These are phyloP conservation scores for Tetracentron sinense DNA, from an alignment of 164 flowering plant genomes.

Conservation along the genomic window DNA sequence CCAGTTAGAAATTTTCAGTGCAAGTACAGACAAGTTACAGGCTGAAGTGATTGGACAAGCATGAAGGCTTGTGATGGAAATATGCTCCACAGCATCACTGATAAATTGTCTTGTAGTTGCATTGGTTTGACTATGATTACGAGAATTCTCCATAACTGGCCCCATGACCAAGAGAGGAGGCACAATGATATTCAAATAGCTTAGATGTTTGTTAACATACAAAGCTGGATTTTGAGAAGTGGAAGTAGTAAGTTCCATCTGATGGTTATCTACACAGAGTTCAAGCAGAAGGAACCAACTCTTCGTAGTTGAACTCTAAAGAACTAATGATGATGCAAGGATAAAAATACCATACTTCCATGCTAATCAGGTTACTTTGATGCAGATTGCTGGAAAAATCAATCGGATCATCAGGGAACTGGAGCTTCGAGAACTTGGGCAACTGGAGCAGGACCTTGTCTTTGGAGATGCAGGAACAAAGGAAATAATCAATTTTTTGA, in stretches of 20 bases:
- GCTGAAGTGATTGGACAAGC: neutral
- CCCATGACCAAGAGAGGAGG: neutral
- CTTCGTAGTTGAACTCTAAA: neutral
- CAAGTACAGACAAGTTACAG: neutral
- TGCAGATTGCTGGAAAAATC: constrained; percentile 91
- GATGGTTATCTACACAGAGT: neutral
- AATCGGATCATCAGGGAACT: constrained; percentile 63
- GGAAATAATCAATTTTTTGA: constrained; percentile 76
- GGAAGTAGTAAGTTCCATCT: neutral
- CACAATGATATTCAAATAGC: too few relatives aligned
- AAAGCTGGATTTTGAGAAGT: too few relatives aligned
- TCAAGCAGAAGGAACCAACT: neutral
- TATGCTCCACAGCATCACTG: too few relatives aligned
- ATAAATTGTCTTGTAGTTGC: neutral
- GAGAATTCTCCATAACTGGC: constrained; percentile 5
- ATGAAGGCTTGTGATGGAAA: too few relatives aligned
- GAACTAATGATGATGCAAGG: neutral
- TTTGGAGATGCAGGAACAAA: constrained; percentile 97
- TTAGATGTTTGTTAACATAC: too few relatives aligned
- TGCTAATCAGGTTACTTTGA: constrained; percentile 10
- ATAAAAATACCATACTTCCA: too few relatives aligned
- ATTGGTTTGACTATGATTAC: neutral
- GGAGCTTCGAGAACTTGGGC: constrained; percentile 84
- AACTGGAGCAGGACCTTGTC: constrained; percentile 91
- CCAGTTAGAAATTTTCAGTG: too few relatives aligned